These are phyloP conservation scores for Salix koriyanagi DNA, from an alignment of 345 rosid genomes.

Conservation along the genomic window DNA sequence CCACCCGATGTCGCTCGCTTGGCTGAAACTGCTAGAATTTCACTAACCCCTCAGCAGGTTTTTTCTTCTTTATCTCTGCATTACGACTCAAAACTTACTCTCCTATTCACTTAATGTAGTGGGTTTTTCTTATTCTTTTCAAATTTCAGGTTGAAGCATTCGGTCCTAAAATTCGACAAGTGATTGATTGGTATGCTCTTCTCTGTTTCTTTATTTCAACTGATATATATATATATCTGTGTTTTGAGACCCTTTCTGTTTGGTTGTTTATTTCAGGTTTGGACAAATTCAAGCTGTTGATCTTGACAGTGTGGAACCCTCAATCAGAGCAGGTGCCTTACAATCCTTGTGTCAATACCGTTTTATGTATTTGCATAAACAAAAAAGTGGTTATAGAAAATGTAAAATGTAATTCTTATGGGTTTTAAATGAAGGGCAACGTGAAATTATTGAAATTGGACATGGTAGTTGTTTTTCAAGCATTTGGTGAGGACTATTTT, in stretches of 20 bases:
- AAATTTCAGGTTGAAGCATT: slow-evolving; percentile 51
- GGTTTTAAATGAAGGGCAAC: no score
- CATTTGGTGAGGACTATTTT: no score
- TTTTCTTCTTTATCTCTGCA: neutral
- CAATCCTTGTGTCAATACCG: no score
- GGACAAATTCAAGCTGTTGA: slow-evolving; percentile 90
- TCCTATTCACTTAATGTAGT: neutral
- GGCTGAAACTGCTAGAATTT: slow-evolving; percentile 81
- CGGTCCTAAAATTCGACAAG: slow-evolving; percentile 66
- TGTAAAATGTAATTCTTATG: no score
- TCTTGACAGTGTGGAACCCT: slow-evolving; percentile 65
- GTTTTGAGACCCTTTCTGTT: neutral
- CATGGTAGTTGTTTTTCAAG: no score
- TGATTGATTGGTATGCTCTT: slow-evolving; percentile 52
- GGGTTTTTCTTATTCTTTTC: neutral
- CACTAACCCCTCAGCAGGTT: slow-evolving; percentile 64
- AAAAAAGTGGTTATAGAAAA: no score
- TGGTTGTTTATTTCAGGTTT: slow-evolving; percentile 47
- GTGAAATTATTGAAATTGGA: no score
- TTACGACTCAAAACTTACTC: neutral
- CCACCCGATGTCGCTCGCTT: slow-evolving; percentile 63
- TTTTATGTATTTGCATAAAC: no score
- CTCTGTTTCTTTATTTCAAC: neutral
- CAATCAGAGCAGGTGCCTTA: slow-evolving; percentile 69
- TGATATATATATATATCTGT: neutral